These are phyloP conservation scores for Planoprotostelium fungivorum DNA, from an alignment of 78 protist genomes.

Conservation along the genomic window DNA sequence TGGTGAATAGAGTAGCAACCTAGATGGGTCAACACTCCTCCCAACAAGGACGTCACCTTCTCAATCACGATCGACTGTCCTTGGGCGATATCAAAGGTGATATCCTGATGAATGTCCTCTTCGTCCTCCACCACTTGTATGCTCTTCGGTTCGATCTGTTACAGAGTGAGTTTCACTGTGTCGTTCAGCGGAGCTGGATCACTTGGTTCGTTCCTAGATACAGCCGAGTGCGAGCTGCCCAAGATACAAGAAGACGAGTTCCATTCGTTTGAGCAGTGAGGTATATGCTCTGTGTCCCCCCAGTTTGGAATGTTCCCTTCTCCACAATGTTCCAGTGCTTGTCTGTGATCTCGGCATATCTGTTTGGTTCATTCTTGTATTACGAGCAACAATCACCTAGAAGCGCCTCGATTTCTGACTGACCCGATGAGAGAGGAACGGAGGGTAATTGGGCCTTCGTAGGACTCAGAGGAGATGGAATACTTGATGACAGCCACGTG, in stretches of 20 bases:
- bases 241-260: background rate
- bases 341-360: background rate
- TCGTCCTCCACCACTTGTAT: background rate
- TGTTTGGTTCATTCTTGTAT: background rate
- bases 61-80: background rate
- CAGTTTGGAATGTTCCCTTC: background rate
- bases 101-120: background rate
- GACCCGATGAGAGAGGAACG: background rate
- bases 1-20: background rate
- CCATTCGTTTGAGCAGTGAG: background rate
- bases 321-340: background rate
- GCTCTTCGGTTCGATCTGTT: background rate
- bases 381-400: background rate
- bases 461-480: background rate
- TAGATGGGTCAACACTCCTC: too few relatives aligned
- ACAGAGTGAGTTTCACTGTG: background rate
- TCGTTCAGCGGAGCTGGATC: background rate
- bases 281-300: background rate
- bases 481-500: background rate
- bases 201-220: background rate
- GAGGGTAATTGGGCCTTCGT: background rate
- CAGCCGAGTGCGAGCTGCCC: background rate
- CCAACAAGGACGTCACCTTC: too few relatives aligned
- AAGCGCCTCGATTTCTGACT: background rate
- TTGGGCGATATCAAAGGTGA: background rate